Evolutionary conservation across 2,329 filamentous ascomycete species (phyloP).

Genomic region (Fusarium virguliforme): DNA sequence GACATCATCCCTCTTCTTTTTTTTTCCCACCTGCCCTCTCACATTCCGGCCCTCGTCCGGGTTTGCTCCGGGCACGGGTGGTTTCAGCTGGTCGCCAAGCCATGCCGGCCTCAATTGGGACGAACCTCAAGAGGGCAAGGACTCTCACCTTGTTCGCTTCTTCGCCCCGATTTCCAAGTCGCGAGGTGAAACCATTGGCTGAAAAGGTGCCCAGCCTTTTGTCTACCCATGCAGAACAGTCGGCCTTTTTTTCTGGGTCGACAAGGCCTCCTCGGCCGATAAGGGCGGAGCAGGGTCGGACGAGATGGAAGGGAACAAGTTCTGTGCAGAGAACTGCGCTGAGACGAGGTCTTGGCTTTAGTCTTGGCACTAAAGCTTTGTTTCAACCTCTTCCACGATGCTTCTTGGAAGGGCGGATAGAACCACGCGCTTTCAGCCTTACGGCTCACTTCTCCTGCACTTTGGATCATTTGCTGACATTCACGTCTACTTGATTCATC

Average conservation of each 20-base stretch:
- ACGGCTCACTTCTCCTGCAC: background rate
- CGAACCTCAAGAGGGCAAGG: conserved; percentile 13
- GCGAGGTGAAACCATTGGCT: conserved; percentile 28
- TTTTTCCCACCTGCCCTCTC: conserved; percentile 6
- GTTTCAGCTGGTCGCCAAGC: conserved; percentile 13
- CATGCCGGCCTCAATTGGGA: conserved; percentile 6
- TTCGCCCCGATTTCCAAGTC: conserved; percentile 25
- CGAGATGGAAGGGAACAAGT: conserved; percentile 7
- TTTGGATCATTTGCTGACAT: background rate
- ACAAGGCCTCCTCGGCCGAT: conserved; percentile 36
- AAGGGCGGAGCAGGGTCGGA: conserved; percentile 31
- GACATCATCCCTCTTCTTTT: conserved; percentile 29
- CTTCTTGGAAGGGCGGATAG: conserved; percentile 24
- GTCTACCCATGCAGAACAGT: conserved; percentile 11
- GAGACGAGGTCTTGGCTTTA: conserved; percentile 40
- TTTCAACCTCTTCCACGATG: conserved; percentile 42
- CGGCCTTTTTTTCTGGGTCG: conserved; percentile 18
- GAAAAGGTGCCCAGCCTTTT: conserved; percentile 33
- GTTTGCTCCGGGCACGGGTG: conserved; percentile 33
- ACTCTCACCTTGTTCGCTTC: conserved; percentile 26
- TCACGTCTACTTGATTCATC: background rate
- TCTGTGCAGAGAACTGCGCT: conserved; percentile 24
- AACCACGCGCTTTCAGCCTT: background rate
- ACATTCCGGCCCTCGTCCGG: conserved; percentile 41
- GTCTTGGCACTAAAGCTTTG: conserved; percentile 49